Conservation (phyloP, 768 basidiomycete species). For the Boletus speciosus region DNA sequence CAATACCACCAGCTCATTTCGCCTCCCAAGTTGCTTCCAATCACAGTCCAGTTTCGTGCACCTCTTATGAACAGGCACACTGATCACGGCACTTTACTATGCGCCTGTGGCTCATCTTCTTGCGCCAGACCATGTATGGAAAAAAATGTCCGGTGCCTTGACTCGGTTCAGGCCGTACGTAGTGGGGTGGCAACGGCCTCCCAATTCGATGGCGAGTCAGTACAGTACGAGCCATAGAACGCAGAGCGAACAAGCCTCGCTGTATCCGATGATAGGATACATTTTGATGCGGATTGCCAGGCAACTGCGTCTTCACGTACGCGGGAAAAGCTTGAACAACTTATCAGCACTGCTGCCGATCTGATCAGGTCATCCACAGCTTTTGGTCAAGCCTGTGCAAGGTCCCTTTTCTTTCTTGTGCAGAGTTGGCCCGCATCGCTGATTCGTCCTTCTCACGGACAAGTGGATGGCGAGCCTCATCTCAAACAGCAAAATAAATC, state of each 20-base stretch:
- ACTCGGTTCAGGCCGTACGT: neutral
- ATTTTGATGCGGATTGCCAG: slow-evolving; percentile 24
- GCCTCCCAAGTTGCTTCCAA: slow-evolving; percentile 17
- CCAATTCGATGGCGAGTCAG: too few species aligned
- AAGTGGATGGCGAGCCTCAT: neutral
- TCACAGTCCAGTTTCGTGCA: neutral
- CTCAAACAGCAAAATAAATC: neutral
- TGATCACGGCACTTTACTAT: slow-evolving; percentile 10
- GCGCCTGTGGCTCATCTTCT: slow-evolving; percentile 11
- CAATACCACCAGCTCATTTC: slow-evolving; percentile 18
- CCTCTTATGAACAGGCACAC: slow-evolving; percentile 11
- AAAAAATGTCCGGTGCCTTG: slow-evolving; percentile 6
- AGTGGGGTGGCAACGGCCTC: neutral
- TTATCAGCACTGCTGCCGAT: slow-evolving; percentile 4
- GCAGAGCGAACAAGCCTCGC: too few species aligned
- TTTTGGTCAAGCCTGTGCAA: slow-evolving; percentile 1
- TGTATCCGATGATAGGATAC: too few species aligned
- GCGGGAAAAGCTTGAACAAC: slow-evolving; percentile 1
- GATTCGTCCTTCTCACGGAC: slow-evolving; percentile 14
- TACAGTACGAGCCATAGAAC: too few species aligned
- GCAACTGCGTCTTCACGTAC: slow-evolving; percentile 23
- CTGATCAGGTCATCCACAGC: slow-evolving; percentile 19
- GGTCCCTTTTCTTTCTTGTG: neutral
- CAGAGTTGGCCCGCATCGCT: neutral
- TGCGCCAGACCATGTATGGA: slow-evolving; percentile 18